A percentile compares a stretch with the other conserved stretches of the same genome.
These are phyloP conservation scores for Coniferiporia weirii DNA, from an alignment of 1,284 basidiomycete genomes.

Conservation along the genomic window DNA sequence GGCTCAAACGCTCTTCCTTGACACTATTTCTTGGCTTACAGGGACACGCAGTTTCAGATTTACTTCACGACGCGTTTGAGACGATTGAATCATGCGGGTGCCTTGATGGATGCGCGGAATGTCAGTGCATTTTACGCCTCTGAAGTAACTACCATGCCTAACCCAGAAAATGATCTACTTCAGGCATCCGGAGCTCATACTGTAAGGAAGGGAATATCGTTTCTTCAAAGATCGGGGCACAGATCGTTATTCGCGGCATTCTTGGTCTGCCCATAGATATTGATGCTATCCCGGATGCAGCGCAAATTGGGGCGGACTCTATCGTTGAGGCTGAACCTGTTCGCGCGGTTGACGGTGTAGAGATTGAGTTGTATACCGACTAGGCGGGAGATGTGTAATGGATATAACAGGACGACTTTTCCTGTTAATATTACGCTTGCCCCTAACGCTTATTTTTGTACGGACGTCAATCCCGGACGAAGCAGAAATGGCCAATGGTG, in stretches of 20 bases:
- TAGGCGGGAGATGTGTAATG: neutral
- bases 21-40: neutral
- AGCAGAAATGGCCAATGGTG: too few relatives aligned
- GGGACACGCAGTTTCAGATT: constrained; percentile 43
- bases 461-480: too few relatives aligned
- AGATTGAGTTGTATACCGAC: constrained; percentile 37
- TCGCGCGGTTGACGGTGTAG: constrained; percentile 40
- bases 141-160: neutral
- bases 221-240: constrained; percentile 67
- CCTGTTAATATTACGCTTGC: too few relatives aligned
- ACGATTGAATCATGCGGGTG: constrained; percentile 68
- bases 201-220: constrained; percentile 69
- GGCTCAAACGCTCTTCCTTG: neutral
- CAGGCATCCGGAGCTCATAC: constrained; percentile 57
- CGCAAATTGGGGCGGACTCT: constrained; percentile 32
- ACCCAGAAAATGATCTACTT: neutral
- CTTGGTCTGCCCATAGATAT: constrained; percentile 50
- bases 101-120: constrained; percentile 65
- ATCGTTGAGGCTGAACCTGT: constrained; percentile 52
- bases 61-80: constrained; percentile 60
- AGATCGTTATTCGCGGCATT: constrained; percentile 58
- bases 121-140: constrained; percentile 37
- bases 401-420: neutral
- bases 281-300: constrained; percentile 36
- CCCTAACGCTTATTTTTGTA: too few relatives aligned